These are phyloP conservation scores for Termitomyces sp. DNA, from an alignment of 768 basidiomycete genomes.

Conservation along the genomic window DNA sequence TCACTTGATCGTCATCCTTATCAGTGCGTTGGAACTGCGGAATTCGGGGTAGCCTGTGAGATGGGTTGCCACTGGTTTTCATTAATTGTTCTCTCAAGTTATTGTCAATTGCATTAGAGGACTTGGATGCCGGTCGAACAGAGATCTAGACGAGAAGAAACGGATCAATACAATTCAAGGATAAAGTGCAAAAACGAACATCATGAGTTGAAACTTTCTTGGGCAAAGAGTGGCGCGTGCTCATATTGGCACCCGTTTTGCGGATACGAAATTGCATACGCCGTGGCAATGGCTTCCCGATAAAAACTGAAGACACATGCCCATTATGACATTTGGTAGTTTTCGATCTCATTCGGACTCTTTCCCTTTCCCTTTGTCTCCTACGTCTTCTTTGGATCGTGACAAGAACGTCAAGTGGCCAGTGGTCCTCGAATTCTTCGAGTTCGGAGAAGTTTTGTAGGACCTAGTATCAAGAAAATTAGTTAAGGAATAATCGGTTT, in stretches of 20 bases:
- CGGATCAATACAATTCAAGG: not conserved
- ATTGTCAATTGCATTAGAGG: not conserved
- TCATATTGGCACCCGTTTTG: not conserved
- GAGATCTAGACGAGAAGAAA: not conserved
- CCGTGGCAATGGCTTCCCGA: not conserved
- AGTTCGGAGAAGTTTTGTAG: not conserved
- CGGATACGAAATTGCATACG: not conserved
- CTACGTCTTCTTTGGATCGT: rapidly evolving
- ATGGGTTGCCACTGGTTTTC: too few species aligned
- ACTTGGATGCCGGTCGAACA: not conserved
- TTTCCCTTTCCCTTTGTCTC: not conserved
- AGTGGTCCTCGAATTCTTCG: not conserved
- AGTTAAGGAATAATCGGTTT: not conserved
- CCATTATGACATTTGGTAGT: not conserved
- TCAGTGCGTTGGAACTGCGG: not conserved
- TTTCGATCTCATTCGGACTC: not conserved
- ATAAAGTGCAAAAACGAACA: not conserved
- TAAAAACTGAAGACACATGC: not conserved
- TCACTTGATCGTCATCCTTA: too few species aligned
- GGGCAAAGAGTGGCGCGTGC: too few species aligned
- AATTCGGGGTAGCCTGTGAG: not conserved
- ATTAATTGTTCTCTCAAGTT: not conserved
- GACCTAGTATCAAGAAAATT: not conserved
- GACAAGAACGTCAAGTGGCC: not conserved
- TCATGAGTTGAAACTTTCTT: not conserved